Conservation (phyloP, 2,329 filamentous ascomycete genomes). For the Curvularia spicifera region DNA sequence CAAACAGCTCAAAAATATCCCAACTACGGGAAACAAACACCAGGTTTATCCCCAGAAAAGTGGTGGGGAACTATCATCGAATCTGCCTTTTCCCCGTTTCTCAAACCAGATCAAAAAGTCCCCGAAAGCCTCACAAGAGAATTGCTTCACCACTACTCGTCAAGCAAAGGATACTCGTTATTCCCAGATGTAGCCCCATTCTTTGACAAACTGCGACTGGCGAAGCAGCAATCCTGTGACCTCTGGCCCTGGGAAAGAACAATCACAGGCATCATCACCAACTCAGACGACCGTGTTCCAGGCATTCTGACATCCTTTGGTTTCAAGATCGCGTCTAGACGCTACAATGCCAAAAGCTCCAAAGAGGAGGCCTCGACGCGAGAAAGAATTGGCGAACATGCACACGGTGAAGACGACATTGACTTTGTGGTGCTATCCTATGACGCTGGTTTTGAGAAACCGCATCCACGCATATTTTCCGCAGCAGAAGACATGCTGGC, state of each 20-base stretch:
- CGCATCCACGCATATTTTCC: slow-evolving; percentile 62
- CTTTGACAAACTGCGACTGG: slow-evolving; percentile 51
- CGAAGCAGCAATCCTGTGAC: slow-evolving; percentile 3
- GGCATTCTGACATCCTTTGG: slow-evolving; percentile 62
- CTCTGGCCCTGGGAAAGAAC: slow-evolving; percentile 50
- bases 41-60: slow-evolving; percentile 56
- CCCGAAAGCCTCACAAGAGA: slow-evolving; percentile 56
- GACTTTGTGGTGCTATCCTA: slow-evolving; percentile 69
- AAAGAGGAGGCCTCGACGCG: not conserved
- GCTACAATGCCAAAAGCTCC: slow-evolving; percentile 14
- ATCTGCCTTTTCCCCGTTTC: slow-evolving; percentile 52
- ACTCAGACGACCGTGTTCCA: slow-evolving; percentile 67
- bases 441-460: slow-evolving; percentile 67
- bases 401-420: slow-evolving; percentile 50
- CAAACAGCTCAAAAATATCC: slow-evolving; percentile 57
- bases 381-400: slow-evolving; percentile 26
- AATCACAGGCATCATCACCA: slow-evolving; percentile 65
- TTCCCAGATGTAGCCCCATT: slow-evolving; percentile 56
- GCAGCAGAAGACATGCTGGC: slow-evolving; percentile 58
- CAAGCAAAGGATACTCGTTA: slow-evolving; percentile 60
- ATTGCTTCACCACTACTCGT: slow-evolving; percentile 62
- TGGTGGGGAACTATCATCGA: slow-evolving; percentile 69
- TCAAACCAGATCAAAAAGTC: slow-evolving; percentile 43
- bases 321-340: slow-evolving; percentile 51
- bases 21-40: slow-evolving; percentile 63